phyloP scores from a whole-genome alignment of 306 rosid genomes.

The Quercus gilva region DNA sequence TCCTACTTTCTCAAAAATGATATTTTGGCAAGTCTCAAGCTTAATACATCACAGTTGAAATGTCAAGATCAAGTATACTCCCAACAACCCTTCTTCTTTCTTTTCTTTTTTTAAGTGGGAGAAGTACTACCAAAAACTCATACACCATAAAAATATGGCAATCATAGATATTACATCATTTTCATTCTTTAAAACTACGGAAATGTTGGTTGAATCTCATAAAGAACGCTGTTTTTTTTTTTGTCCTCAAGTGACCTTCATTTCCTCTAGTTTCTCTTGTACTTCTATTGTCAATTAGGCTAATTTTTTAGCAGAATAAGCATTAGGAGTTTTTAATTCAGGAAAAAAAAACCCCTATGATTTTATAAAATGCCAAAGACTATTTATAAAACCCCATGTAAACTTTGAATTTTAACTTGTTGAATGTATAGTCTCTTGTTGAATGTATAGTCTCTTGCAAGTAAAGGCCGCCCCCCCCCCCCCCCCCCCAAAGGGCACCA shows the following conservation, averaged over 20 bases:
- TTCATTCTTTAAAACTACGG: slow-evolving; percentile 42
- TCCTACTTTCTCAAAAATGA: neutral
- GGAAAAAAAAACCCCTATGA: neutral
- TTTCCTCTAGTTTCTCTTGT: neutral
- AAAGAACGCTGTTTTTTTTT: slow-evolving; percentile 19
- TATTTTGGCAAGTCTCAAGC: neutral
- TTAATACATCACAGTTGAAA: neutral
- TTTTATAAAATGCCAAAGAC: too few relatives aligned
- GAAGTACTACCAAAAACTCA: neutral
- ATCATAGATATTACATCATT: slow-evolving; percentile 31
- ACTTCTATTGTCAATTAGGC: too few relatives aligned
- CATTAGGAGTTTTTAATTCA: too few relatives aligned
- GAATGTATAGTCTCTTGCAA: too few relatives aligned
- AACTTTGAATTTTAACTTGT: too few relatives aligned
- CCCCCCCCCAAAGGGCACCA: too few relatives aligned
- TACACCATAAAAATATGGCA: slow-evolving; percentile 4
- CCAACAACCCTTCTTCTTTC: neutral
- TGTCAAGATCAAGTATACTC: neutral
- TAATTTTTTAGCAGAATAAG: too few relatives aligned
- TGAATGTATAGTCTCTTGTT: too few relatives aligned
- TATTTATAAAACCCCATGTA: too few relatives aligned
- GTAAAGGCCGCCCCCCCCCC: too few relatives aligned
- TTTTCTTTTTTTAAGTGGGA: too few relatives aligned
- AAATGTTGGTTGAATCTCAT: slow-evolving; percentile 49
- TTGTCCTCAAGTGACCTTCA: neutral